These are phyloP conservation scores for Sarocladium brachiariae DNA, from an alignment of 2,329 filamentous ascomycete species.

Conservation along the genomic window DNA sequence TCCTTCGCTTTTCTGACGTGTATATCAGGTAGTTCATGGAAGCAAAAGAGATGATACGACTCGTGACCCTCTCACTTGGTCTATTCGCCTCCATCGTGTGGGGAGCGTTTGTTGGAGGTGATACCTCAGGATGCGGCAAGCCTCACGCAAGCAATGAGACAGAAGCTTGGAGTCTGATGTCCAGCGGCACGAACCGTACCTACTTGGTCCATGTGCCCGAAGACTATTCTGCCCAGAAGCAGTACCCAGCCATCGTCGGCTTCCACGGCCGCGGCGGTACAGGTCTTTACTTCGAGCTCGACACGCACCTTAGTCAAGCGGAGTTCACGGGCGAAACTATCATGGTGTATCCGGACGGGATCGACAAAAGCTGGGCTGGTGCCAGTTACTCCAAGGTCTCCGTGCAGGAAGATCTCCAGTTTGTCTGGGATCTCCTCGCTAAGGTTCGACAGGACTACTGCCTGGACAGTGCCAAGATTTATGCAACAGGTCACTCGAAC, in stretches of 20 bases:
- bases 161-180: conserved; percentile 26
- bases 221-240: conserved; percentile 27
- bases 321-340: conserved; percentile 31
- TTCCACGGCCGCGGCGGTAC: conserved; percentile 39
- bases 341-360: conserved; percentile 39
- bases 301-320: conserved; percentile 20
- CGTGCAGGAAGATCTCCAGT: conserved; percentile 24
- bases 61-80: too few species aligned
- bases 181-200: conserved; percentile 28
- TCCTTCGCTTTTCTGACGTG: too few species aligned
- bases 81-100: too few species aligned
- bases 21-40: too few species aligned
- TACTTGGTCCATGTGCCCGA: conserved; percentile 35
- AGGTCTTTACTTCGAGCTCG: conserved; percentile 35
- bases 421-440: conserved; percentile 35
- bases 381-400: conserved; percentile 17
- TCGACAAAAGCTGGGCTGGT: conserved; percentile 22
- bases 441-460: conserved; percentile 32
- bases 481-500: conserved; percentile 40
- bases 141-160: conserved; percentile 20
- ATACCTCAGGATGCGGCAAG: conserved; percentile 24
- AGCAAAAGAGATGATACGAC: too few species aligned
- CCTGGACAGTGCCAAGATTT: conserved; percentile 37
- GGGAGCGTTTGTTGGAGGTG: neutral
- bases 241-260: conserved; percentile 36